phyloP scores from a whole-genome alignment of 176 grass and related monocot genomes.

The Secale cereale region DNA sequence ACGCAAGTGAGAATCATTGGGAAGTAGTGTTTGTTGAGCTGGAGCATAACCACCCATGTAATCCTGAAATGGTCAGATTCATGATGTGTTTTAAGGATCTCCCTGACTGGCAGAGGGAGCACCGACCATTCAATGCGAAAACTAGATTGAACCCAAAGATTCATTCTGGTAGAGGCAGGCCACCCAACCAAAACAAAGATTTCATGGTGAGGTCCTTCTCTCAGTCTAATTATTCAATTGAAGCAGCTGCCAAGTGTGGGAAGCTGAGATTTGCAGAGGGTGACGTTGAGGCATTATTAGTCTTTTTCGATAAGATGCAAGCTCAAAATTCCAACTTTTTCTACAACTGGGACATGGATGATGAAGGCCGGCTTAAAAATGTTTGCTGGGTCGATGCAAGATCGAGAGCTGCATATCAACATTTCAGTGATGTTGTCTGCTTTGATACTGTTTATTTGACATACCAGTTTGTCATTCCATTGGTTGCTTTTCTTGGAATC shows the following conservation, averaged over 20 bases:
- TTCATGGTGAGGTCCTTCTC: conserved; percentile 54
- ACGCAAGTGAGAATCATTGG: conserved; percentile 62
- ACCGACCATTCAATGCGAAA: conserved; percentile 69
- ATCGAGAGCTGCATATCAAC: conserved; percentile 73
- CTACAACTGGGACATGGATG: conserved; percentile 87
- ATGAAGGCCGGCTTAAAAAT: conserved; percentile 78
- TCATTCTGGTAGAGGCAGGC: conserved; percentile 68
- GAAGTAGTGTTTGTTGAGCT: conserved; percentile 76
- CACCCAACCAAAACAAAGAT: conserved; percentile 77
- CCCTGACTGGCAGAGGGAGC: conserved; percentile 65
- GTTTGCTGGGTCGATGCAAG: conserved; percentile 85
- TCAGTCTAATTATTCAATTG: conserved; percentile 57
- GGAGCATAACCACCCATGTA: conserved; percentile 88
- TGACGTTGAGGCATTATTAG: conserved; percentile 67
- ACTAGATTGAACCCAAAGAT: conserved; percentile 78
- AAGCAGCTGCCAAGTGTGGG: conserved; percentile 43
- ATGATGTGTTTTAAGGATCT: conserved; percentile 90
- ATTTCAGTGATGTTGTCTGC: conserved; percentile 77
- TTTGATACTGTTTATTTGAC: conserved; percentile 82
- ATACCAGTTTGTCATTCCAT: conserved; percentile 64
- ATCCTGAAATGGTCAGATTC: conserved; percentile 92
- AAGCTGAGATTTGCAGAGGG: conserved; percentile 74
- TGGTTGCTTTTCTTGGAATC: conserved; percentile 82
- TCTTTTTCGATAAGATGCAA: conserved; percentile 83
- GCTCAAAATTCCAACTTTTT: conserved; percentile 74